A percentile compares a stretch with the other conserved stretches of the same genome.
Conservation (phyloP, 2,329 filamentous ascomycete genomes). For the Onygenales sp. region DNA sequence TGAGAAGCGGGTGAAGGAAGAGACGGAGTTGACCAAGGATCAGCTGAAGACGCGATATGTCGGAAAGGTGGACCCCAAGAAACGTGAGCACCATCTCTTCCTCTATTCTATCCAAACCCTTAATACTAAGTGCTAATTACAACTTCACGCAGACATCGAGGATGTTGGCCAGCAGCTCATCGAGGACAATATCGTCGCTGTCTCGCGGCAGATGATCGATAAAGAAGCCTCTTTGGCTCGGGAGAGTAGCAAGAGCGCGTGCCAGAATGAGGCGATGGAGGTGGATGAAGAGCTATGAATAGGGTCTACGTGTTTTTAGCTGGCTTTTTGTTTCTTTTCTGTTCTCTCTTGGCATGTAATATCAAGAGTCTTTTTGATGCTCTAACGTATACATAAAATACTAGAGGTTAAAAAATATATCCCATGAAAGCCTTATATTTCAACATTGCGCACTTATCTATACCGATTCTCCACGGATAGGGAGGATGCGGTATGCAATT, state of each 20-base stretch:
- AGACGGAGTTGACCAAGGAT: constrained; percentile 93
- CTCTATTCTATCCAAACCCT: background rate
- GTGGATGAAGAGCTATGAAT: constrained; percentile 51
- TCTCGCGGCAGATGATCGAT: constrained; percentile 99
- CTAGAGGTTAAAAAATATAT: too few species aligned
- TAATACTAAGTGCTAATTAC: background rate
- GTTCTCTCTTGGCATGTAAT: background rate
- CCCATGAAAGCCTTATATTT: too few species aligned
- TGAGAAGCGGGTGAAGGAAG: constrained; percentile 97
- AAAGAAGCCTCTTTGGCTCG: constrained; percentile 90
- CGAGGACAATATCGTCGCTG: constrained; percentile 97
- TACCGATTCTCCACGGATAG: too few species aligned
- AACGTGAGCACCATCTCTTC: constrained; percentile 47
- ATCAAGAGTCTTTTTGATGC: background rate
- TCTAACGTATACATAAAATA: background rate
- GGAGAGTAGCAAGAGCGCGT: constrained; percentile 37
- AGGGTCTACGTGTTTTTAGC: constrained; percentile 1
- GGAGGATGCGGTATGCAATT: too few species aligned
- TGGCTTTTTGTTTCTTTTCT: background rate
- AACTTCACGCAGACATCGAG: constrained; percentile 58
- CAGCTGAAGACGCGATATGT: constrained; percentile 98
- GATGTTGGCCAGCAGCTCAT: constrained; percentile 94
- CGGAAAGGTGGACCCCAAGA: constrained; percentile 98
- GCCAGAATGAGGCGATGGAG: constrained; percentile 54
- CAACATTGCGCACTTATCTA: too few species aligned